Evolutionary conservation across 306 rosid species (phyloP).

Genomic region (Vicia villosa): DNA sequence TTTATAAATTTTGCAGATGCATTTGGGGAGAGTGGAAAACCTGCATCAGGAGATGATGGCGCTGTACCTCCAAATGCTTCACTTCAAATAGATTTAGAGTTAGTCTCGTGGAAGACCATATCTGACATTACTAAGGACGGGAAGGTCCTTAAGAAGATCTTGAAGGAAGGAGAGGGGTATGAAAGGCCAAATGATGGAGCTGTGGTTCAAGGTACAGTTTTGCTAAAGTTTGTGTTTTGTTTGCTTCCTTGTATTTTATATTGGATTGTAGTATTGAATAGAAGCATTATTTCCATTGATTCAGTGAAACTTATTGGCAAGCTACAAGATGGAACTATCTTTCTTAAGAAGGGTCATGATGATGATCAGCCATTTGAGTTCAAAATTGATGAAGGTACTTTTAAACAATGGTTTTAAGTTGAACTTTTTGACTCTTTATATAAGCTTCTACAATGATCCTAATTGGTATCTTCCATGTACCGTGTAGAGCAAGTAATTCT

Average conservation of each 20-base stretch:
- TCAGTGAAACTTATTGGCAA: slow-evolving; percentile 77
- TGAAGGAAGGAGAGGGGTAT: slow-evolving; percentile 90
- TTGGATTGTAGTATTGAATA: not conserved
- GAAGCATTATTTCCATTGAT: not conserved
- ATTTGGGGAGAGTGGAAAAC: slow-evolving; percentile 73
- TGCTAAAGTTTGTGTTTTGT: not conserved
- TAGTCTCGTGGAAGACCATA: slow-evolving; percentile 81
- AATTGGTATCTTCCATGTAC: not conserved
- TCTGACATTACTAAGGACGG: slow-evolving; percentile 74
- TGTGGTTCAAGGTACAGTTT: slow-evolving; percentile 57
- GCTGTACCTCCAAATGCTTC: slow-evolving; percentile 74
- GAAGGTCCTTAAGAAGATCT: slow-evolving; percentile 79
- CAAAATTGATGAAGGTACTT: slow-evolving; percentile 79
- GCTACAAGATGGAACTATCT: slow-evolving; percentile 77
- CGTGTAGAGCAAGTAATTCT: slow-evolving; percentile 80
- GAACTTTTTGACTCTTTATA: not conserved
- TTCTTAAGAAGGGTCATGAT: slow-evolving; percentile 71
- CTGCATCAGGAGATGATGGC: slow-evolving; percentile 60
- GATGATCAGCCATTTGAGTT: slow-evolving; percentile 80
- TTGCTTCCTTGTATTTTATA: not conserved
- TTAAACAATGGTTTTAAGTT: not conserved
- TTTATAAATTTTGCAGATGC: slow-evolving; percentile 58
- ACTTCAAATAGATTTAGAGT: slow-evolving; percentile 65
- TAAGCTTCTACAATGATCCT: not conserved
- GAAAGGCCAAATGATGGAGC: slow-evolving; percentile 93